Base-by-base conservation (phyloP, 805 yeast genomes). In the Yarrowia divulgata region DNA sequence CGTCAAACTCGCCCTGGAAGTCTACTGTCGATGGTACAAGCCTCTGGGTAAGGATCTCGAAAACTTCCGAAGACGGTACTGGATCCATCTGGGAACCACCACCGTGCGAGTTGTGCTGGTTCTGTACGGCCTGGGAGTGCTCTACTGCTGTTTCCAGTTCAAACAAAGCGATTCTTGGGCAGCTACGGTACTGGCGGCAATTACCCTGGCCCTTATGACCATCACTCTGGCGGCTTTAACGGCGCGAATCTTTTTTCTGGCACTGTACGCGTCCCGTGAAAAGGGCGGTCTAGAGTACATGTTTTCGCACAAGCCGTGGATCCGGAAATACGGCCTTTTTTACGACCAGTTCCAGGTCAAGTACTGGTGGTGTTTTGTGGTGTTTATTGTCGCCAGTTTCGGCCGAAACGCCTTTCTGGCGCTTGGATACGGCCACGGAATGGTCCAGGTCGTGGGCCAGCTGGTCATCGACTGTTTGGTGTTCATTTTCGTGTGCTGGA, bases 311-410 rank as follows among this genome's bases (percentile, higher is more conserved):
- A 72, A 77, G 58, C 77, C 79, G 3, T 76, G 77, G 78, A 70
- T 75, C 39, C 69, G 73, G 3, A 71, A 72, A 57, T 78, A 76
- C 64, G 79, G 80, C 6, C 74, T 77, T 16, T 75, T 78, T 57
- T 77, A 78, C 69, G 77, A 77, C 68, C 77, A 76, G 70, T 77
- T 75, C 70, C 72, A 73, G 63, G 72, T 75, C 43, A 66, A 70
- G 49, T 75, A 71, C 69, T 78, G 80, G 79, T 78, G 79, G 79
- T 74, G 75, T 50, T 77, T 78, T 60, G 71, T 78, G 8, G 70
- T 73, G 9, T 52, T 71, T 10, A 43, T 75, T 23, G 49, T 62
- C 13, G 75, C 74, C 1, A 69, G 76, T 9, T 73, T 77, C 69
- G 74, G 73, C 19, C 71, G 78, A 43, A 76, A 75, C 62, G 79